A percentile compares a stretch with the other conserved stretches of the same genome.
These are phyloP conservation scores for Pythium dissimile DNA, from an alignment of 352 stramenopile species.

Conservation along the genomic window DNA sequence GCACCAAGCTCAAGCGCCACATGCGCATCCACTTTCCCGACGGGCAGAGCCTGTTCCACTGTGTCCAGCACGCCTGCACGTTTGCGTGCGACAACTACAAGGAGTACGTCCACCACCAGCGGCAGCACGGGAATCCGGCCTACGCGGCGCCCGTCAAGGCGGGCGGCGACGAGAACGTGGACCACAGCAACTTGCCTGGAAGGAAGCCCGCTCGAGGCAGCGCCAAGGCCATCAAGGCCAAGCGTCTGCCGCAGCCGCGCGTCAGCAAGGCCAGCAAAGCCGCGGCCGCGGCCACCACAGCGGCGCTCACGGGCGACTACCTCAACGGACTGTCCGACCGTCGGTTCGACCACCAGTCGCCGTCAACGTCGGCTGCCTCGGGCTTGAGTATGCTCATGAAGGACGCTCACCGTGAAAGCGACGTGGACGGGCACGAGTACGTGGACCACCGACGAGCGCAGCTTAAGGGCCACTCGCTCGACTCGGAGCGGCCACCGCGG, in stretches of 20 bases:
- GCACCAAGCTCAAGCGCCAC: slow-evolving; percentile 87
- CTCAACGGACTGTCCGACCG: neutral
- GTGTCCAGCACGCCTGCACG: slow-evolving; percentile 43
- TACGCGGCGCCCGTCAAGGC: slow-evolving; percentile 4
- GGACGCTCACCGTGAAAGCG: slow-evolving; percentile 9
- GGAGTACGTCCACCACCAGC: slow-evolving; percentile 70
- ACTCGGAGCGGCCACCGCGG: slow-evolving; percentile 36
- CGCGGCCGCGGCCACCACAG: neutral
- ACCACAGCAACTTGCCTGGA: slow-evolving; percentile 10
- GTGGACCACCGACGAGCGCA: slow-evolving; percentile 1
- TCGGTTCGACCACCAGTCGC: slow-evolving; percentile 1
- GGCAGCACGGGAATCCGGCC: slow-evolving; percentile 7
- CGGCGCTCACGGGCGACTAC: slow-evolving; percentile 1
- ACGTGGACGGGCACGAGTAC: slow-evolving; percentile 12
- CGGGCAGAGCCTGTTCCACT: slow-evolving; percentile 70
- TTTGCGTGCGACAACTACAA: slow-evolving; percentile 85
- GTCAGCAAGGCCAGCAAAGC: slow-evolving; percentile 12
- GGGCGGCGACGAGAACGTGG: slow-evolving; percentile 11
- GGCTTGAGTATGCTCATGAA: slow-evolving; percentile 18
- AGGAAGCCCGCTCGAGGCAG: neutral
- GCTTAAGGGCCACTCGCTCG: slow-evolving; percentile 1
- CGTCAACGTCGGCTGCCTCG: slow-evolving; percentile 6
- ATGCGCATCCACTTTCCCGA: slow-evolving; percentile 87
- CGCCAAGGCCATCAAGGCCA: slow-evolving; percentile 3
- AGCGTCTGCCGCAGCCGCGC: neutral